Base-by-base conservation (phyloP, 371 early-diverging fungal species). In the Thermomucor indicae-seudaticae region DNA sequence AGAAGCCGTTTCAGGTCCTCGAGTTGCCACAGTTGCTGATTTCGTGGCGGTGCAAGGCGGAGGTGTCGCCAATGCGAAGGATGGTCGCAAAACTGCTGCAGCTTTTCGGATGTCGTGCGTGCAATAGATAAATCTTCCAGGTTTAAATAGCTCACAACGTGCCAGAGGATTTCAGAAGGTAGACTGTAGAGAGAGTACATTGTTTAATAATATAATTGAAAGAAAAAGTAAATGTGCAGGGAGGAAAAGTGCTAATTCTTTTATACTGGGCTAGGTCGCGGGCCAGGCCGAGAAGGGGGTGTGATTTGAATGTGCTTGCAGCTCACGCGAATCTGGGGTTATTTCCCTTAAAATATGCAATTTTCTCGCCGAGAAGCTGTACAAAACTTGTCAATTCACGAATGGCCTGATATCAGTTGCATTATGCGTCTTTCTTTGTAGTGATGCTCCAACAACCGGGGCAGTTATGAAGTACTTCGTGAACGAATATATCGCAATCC, bases 391-490 rank as follows among this genome's bases (percentile, higher is more conserved):
- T n/a, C n/a, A n/a, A n/a, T n/a, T n/a, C n/a, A n/a, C n/a, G n/a
- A n/a, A n/a, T n/a, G n/a, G n/a, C n/a, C n/a, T n/a, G n/a, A n/a
- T n/a, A n/a, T n/a, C n/a, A n/a, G n/a, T n/a, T n/a, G n/a, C n/a
- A n/a, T n/a, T n/a, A n/a, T n/a, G n/a, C n/a, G n/a, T n/a, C n/a
- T n/a, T n/a, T n/a, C n/a, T 38, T 49, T 17, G 41, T 22, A 19
- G 17, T 41, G 24, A 40, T 57, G 43, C 72, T 65, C 73, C 77
- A 76, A 30, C 95, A 95, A 3, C 94, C 92, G 12, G 93, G 92
- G 64, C 97, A 97, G 55, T 91, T 93, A 57, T 94, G 96, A 31
- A 97, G 71, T 10, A 88, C 86, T 56, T 96, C 96, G 62, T 97
- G 97, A 11, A 92, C 78, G 66, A 88, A 97, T 6, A 92, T 61